A percentile compares a stretch with the other conserved stretches of the same genome.
Evolutionary conservation across 768 basidiomycete species (phyloP).

Genomic region (Tulasnella sp.): DNA sequence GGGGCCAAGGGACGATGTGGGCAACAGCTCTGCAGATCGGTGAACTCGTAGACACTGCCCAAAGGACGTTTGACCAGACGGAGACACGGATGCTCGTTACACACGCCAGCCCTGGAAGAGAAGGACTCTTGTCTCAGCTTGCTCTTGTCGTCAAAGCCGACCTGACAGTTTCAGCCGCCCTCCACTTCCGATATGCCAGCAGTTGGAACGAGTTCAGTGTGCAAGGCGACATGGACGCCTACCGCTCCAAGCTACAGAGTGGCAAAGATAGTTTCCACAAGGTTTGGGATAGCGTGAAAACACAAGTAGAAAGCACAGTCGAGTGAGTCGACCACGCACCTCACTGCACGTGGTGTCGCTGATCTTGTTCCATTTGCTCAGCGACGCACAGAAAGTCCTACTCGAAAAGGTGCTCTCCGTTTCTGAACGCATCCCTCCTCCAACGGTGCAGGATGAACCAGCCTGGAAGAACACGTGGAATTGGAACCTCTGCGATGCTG

Average conservation of each 20-base stretch:
- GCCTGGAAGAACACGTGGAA: constrained; percentile 99
- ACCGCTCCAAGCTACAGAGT: constrained; percentile 61
- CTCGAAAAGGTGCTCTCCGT: constrained; percentile 84
- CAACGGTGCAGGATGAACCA: constrained; percentile 53
- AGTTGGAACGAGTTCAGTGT: constrained; percentile 97
- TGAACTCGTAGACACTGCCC: constrained; percentile 94
- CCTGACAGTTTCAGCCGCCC: constrained; percentile 81
- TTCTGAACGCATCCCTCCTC: constrained; percentile 61
- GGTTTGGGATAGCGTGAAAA: constrained; percentile 91
- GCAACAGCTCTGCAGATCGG: constrained; percentile 94
- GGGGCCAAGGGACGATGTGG: constrained; percentile 98
- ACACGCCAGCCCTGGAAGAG: constrained; percentile 83
- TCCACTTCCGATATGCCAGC: constrained; percentile 94
- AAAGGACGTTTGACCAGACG: constrained; percentile 79
- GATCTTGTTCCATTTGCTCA: constrained; percentile 17
- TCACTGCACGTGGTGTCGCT: not conserved
- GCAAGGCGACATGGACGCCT: constrained; percentile 77
- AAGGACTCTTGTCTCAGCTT: constrained; percentile 85
- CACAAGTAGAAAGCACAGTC: constrained; percentile 81
- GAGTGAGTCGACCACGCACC: constrained; percentile 34
- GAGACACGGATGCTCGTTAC: constrained; percentile 92
- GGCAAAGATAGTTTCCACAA: constrained; percentile 78
- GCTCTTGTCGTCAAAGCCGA: constrained; percentile 87
- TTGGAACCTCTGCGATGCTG: constrained; percentile 95
- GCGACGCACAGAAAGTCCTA: constrained; percentile 71